These are phyloP conservation scores for Megacollybia marginata DNA, from an alignment of 768 basidiomycete species.

Conservation along the genomic window DNA sequence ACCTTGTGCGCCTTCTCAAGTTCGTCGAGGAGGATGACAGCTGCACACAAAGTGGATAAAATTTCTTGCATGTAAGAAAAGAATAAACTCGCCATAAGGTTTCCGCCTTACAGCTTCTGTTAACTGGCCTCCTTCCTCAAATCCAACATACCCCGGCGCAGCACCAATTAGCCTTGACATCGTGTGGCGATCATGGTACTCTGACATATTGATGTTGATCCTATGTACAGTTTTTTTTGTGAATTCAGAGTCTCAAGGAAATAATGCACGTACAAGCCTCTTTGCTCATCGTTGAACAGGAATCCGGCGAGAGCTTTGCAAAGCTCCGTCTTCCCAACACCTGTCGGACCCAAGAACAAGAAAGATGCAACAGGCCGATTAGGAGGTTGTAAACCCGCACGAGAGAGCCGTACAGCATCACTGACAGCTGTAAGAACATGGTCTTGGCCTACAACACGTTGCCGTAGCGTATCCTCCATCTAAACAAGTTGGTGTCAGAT, in stretches of 20 bases:
- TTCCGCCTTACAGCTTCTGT: conserved; percentile 90
- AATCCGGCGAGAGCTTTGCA: conserved; percentile 85
- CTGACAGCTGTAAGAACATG: conserved; percentile 81
- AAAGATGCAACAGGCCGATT: conserved; percentile 89
- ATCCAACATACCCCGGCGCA: conserved; percentile 89
- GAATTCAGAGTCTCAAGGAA: background rate
- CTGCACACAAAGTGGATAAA: conserved; percentile 19
- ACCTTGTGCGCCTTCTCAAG: conserved; percentile 92
- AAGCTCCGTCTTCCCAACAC: conserved; percentile 88
- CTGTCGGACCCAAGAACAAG: conserved; percentile 85
- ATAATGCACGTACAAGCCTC: conserved; percentile 57
- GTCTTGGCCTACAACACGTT: conserved; percentile 85
- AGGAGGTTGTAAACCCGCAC: conserved; percentile 84
- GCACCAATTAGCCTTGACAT: conserved; percentile 88
- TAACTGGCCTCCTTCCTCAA: conserved; percentile 85
- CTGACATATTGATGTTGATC: conserved; percentile 94
- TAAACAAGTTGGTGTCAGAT: conserved; percentile 18
- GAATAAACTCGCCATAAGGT: conserved; percentile 61
- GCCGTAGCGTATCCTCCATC: conserved; percentile 80
- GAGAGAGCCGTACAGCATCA: conserved; percentile 88
- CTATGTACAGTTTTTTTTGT: conserved; percentile 23
- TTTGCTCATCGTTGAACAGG: conserved; percentile 83
- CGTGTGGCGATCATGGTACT: conserved; percentile 90
- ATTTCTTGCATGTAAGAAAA: background rate
- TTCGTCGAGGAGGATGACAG: conserved; percentile 77